Evolutionary conservation across 768 basidiomycete species (phyloP), one percentile per base, ranked within the genome.

Genomic region (Phylloporus scabripes): DNA sequence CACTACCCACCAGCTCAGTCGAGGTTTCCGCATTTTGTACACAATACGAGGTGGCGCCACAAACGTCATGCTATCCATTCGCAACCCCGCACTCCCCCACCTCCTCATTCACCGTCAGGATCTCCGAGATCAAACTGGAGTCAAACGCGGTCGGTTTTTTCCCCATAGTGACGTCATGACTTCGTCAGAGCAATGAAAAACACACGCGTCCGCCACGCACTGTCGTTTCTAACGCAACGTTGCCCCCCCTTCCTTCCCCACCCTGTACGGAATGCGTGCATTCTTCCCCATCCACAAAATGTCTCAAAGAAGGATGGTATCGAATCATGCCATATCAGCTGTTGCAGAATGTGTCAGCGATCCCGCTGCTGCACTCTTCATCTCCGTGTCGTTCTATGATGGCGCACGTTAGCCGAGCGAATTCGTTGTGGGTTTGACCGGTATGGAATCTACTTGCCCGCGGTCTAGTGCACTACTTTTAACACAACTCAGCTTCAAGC

Each of bases 161-260:
- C 46, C 32, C 20, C 23, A 36, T 28, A 21, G 55, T 58, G 53
- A 46, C 51, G 50, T 51, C 53, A 65, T 59, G 44, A 52, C 49
- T 55, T 55, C 55, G 55, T 38, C 49, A 42, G 24, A 44, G 49
- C n/a, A n/a, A 37, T 45, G 41, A 36, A 24, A 46, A 41, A 53
- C 41, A 54, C 56, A 59, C 51, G 56, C 50, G 53, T 59, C 50
- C 23, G 45, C 57, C 63, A 64, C 52, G 57, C 55, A 51, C 36
- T 34, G 17, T 17, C 46, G 7, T 34, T 32, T 42, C 38, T 49
- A 29, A 11, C 18, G 12, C 58, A 57, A 57, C 46, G 41, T 48
- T 48, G 24, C n/a, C 36, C 34, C 23, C 20, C 36, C 42, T 32
- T 44, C 12, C 38, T n/a, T n/a, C n/a, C 39, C 39, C 42, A n/a